Conservation (phyloP, 306 rosid species). For the Inga oerstediana region DNA sequence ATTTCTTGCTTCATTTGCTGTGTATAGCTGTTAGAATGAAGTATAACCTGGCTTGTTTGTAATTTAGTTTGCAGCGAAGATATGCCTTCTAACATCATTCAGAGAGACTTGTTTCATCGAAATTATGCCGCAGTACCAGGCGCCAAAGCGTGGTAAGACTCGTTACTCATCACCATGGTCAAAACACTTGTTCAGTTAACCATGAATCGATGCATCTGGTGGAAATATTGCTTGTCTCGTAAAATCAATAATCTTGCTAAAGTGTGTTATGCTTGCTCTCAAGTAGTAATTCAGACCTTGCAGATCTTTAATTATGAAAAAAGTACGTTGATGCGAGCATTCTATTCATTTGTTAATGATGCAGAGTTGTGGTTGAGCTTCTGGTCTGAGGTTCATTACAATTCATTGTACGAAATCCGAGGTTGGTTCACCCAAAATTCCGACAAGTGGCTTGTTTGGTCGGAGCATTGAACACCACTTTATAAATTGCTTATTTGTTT, state of each 20-base stretch:
- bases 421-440: constrained; percentile 45
- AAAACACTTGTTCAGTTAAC: not conserved
- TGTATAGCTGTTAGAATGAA: constrained; percentile 7
- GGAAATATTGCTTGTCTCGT: not conserved
- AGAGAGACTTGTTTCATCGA: constrained; percentile 68
- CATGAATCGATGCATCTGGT: not conserved
- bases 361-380: constrained; percentile 88
- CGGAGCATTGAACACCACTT: not conserved
- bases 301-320: constrained; percentile 11
- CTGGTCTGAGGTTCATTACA: constrained; percentile 86
- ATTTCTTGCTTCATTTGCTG: not conserved
- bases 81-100: constrained; percentile 70
- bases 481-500: constrained; percentile 29
- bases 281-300: not conserved
- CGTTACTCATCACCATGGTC: not conserved
- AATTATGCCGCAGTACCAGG: constrained; percentile 53
- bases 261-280: not conserved
- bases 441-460: not conserved
- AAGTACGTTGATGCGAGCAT: not conserved
- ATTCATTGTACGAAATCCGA: constrained; percentile 58
- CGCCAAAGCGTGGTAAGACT: constrained; percentile 62
- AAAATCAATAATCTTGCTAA: not conserved
- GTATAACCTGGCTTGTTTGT: constrained; percentile 38
- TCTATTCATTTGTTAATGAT: constrained; percentile 35
- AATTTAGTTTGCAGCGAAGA: constrained; percentile 67